Evolutionary conservation across 495 filamentous ascomycete species (phyloP).

Genomic region (Penicillium longicatenatum): DNA sequence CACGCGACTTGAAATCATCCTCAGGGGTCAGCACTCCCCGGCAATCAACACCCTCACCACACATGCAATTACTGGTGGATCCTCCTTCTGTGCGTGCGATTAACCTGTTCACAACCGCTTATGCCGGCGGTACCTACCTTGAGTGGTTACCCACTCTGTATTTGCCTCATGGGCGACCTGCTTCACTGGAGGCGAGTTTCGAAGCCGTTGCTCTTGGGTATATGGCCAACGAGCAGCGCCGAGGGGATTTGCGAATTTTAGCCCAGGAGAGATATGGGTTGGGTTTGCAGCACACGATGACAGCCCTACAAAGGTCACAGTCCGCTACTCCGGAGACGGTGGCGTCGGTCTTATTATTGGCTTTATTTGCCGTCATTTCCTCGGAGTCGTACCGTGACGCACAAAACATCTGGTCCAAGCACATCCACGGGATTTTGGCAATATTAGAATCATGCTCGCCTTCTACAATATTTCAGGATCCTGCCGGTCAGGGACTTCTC

Average conservation of each 20-base stretch:
- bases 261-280: conserved; percentile 7
- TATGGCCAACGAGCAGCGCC: conserved; percentile 9
- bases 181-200: conserved; percentile 4
- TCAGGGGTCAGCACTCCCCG: neutral
- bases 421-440: conserved; percentile 4
- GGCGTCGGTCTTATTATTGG: conserved; percentile 7
- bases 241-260: conserved; percentile 3
- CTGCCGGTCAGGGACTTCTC: conserved; percentile 8
- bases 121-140: conserved; percentile 8
- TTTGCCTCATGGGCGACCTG: neutral
- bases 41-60: neutral
- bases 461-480: neutral
- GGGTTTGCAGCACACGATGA: neutral
- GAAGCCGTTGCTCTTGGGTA: conserved; percentile 7
- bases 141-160: conserved; percentile 11
- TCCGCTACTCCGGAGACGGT: neutral
- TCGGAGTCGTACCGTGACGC: neutral
- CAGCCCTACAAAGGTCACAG: neutral
- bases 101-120: conserved; percentile 3
- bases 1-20: neutral
- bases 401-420: conserved; percentile 8
- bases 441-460: conserved; percentile 1
- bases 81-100: conserved; percentile 3
- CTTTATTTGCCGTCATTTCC: conserved; percentile 6
- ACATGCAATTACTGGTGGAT: conserved; percentile 3